Percentiles rank a stretch among this genome's conserved stretches.
Evolutionary conservation across 164 flowering plant genomes (phyloP).

Genomic region (Aristolochia contorta): DNA sequence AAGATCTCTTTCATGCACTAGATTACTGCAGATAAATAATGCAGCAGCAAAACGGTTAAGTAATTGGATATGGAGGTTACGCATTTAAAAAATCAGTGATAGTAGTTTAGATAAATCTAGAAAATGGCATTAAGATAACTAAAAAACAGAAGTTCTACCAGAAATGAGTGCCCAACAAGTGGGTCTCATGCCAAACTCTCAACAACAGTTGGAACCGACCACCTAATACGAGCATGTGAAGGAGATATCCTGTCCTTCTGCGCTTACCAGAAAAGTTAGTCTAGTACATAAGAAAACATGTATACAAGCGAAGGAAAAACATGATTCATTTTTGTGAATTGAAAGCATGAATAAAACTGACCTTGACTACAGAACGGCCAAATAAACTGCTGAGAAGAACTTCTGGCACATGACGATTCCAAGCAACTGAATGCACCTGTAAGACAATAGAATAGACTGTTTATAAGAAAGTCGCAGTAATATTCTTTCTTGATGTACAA

Average conservation of each 20-base stretch:
- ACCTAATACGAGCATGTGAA: conserved; percentile 58
- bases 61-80: too few species aligned
- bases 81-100: too few species aligned
- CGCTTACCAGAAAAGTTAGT: neutral
- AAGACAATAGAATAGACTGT: too few species aligned
- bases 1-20: too few species aligned
- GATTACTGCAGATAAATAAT: too few species aligned
- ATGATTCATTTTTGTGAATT: neutral
- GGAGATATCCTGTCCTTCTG: conserved; percentile 78
- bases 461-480: too few species aligned
- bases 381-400: conserved; percentile 95
- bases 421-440: conserved; percentile 94
- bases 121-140: neutral
- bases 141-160: conserved; percentile 31
- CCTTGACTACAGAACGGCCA: conserved; percentile 78
- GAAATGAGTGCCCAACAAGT: conserved; percentile 66
- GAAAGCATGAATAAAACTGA: conserved; percentile 8
- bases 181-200: conserved; percentile 98
- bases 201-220: conserved; percentile 76
- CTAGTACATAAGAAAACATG: too few species aligned
- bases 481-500: too few species aligned
- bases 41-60: too few species aligned
- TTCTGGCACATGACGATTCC: conserved; percentile 59
- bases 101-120: too few species aligned
- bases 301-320: neutral